Evolutionary conservation across 2,329 filamentous ascomycete genomes (phyloP).

Genomic region (Tolypocladium sp.): DNA sequence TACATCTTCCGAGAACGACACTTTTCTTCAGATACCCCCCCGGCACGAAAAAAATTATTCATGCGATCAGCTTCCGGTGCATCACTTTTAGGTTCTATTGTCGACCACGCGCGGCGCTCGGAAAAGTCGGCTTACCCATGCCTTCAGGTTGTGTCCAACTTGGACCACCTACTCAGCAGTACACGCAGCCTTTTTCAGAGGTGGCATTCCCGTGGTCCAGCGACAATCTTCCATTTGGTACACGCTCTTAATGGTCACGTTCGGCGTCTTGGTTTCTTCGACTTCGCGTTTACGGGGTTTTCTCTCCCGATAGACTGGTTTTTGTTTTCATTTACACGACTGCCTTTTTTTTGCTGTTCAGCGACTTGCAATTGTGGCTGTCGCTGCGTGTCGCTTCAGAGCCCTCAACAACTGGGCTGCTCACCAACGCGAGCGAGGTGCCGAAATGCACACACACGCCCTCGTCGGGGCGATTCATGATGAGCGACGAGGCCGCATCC

Average conservation of each 20-base stretch:
- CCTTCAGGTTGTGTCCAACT: neutral
- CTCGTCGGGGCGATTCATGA: neutral
- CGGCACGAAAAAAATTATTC: constrained; percentile 26
- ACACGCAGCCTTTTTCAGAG: neutral
- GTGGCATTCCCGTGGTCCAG: neutral
- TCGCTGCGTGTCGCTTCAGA: neutral
- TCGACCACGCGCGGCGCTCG: neutral
- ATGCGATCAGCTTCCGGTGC: constrained; percentile 15
- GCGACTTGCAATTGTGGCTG: constrained; percentile 5
- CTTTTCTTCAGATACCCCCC: constrained; percentile 29
- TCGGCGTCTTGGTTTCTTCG: constrained; percentile 15
- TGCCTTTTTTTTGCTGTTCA: constrained; percentile 10
- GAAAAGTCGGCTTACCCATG: neutral
- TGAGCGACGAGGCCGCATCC: neutral
- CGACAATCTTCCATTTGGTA: constrained; percentile 10
- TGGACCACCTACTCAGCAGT: neutral
- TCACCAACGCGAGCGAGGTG: neutral
- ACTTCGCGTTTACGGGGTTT: neutral
- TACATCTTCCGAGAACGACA: constrained; percentile 22
- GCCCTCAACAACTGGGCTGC: neutral
- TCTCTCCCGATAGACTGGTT: neutral
- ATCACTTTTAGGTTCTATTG: constrained; percentile 7
- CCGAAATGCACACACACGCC: neutral
- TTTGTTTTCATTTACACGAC: neutral
- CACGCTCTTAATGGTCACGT: constrained; percentile 24